phyloP scores from a whole-genome alignment of 345 rosid species.

The Eucalyptus paniculata region DNA sequence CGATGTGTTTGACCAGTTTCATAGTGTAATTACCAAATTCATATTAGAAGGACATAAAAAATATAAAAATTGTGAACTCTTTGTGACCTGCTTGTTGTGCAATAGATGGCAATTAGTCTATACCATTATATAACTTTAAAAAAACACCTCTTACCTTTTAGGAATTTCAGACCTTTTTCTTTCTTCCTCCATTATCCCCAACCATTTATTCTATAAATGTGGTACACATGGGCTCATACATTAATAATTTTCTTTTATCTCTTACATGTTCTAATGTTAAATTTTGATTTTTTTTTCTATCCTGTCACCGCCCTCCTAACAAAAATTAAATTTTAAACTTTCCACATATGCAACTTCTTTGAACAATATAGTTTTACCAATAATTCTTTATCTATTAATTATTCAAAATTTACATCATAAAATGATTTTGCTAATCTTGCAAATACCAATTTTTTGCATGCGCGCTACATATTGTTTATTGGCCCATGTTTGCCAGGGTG shows the following conservation, averaged over 20 bases:
- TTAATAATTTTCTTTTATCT: background rate
- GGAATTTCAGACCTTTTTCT: background rate
- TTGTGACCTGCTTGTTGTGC: background rate
- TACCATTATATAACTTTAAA: background rate
- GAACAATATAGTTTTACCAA: background rate
- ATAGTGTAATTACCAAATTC: background rate
- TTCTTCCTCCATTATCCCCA: background rate
- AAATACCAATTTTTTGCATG: background rate
- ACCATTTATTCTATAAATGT: background rate
- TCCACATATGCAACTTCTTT: background rate
- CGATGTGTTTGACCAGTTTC: background rate
- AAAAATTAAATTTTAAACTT: background rate
- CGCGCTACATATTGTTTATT: background rate
- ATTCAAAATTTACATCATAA: background rate
- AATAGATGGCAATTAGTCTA: background rate
- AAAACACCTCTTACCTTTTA: background rate
- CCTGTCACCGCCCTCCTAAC: background rate
- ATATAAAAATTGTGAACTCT: background rate
- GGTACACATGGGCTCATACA: background rate
- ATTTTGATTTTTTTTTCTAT: background rate
- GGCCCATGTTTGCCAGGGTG: fast-evolving
- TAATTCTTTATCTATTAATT: background rate
- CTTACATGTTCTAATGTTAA: background rate
- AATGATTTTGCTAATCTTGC: background rate
- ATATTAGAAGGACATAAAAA: background rate